These are phyloP conservation scores for Diophrys sp. DNA, from an alignment of 73 alveolate genomes.

Conservation along the genomic window DNA sequence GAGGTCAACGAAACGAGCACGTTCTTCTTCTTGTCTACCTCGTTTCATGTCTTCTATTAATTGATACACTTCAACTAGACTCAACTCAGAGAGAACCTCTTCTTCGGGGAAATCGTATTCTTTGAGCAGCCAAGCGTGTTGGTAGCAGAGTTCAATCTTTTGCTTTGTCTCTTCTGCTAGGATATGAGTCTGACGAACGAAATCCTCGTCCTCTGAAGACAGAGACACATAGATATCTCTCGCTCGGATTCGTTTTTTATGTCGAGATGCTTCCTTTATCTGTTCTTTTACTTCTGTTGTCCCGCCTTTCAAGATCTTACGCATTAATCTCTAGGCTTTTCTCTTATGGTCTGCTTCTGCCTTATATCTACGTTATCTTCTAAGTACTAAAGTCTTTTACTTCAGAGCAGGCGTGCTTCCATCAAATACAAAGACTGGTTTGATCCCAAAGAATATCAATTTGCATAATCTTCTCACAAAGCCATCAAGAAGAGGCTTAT, in stretches of 20 bases:
- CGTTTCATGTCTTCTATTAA: slow-evolving; percentile 23
- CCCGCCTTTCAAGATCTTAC: slow-evolving; percentile 31
- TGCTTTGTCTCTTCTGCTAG: background rate
- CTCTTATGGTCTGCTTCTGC: slow-evolving; percentile 34
- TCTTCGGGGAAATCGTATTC: background rate
- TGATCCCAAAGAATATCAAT: slow-evolving; percentile 69
- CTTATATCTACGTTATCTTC: slow-evolving; percentile 43
- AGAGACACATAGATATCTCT: no score
- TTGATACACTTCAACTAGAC: background rate
- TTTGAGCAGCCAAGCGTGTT: background rate
- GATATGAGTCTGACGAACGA: no score
- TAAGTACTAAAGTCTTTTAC: slow-evolving; percentile 43
- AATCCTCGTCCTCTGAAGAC: no score
- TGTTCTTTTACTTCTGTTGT: background rate
- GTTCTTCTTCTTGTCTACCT: background rate
- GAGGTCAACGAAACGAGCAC: background rate
- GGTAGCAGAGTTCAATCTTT: background rate
- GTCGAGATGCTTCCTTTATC: background rate
- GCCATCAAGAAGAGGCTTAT: slow-evolving; percentile 57
- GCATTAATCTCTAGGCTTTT: slow-evolving; percentile 63
- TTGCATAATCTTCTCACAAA: slow-evolving; percentile 68
- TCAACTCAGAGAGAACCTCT: background rate
- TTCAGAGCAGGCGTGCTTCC: slow-evolving; percentile 77
- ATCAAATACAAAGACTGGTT: slow-evolving; percentile 85
- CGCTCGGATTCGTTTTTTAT: no score